Evolutionary conservation across 2,329 filamentous ascomycete genomes (phyloP), one percentile per base, ranked within the genome.

Genomic region (Pseudopyrenochaeta lycopersici): DNA sequence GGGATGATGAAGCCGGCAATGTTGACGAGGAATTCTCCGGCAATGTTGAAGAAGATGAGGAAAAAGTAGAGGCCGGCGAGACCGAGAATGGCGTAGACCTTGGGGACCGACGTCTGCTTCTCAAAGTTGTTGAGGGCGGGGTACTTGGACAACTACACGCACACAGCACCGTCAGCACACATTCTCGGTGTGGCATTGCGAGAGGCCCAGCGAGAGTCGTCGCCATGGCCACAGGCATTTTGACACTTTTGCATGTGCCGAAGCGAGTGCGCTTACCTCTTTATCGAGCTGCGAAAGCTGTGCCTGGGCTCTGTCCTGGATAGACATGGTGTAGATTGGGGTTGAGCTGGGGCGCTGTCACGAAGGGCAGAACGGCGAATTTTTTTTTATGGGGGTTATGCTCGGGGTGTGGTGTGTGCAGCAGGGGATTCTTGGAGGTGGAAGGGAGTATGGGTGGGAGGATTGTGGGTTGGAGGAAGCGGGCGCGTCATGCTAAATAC

Each of bases 11-110:
- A 95, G 58, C 91, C 91, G 65, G 91, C 90, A 64, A 92, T 80
- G 82, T 96, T 96, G 80, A 91, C 92, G 67, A 96, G 83, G 73
- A 95, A 89, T 80, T 93, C 90, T 68, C 91, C 91, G 62, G 89
- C 91, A 63, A 95, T 90, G 85, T 96, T 96, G 84, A 96, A 92
- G 81, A 95, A 88, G 80, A 95, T 91, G 68, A 95, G 86, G 82
- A 94, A 92, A 81, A 95, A 92, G 84, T 96, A 96, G 64, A 93
- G 85, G 46, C 88, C 88, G 56, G 79, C 88, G 53, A 91, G 74
- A 68, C 91, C 91, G 67, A 94, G 88, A 73, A 90, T 84, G 63
- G 87, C 89, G 77, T 96, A 95, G 71, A 90, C 89, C 84, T 96
- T 96, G 75, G 91, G 91, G 45, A 95, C 85, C 53, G 85, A 88